These are phyloP conservation scores for Toxicodendron radicans DNA, from an alignment of 345 rosid genomes.

Conservation along the genomic window DNA sequence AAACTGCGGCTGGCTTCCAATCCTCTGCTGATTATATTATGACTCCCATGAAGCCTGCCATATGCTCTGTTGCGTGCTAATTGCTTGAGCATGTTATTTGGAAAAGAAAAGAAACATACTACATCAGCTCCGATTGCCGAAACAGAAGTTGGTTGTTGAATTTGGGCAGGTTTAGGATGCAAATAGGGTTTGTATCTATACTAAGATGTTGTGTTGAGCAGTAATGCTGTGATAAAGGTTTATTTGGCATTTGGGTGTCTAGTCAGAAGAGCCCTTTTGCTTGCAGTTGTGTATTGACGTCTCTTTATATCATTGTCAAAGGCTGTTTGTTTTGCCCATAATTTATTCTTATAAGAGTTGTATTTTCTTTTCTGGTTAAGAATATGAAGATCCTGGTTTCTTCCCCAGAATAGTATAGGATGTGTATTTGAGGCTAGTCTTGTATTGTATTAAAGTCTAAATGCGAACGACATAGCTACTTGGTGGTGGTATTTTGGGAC, in stretches of 20 bases:
- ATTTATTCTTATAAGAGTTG: constrained; percentile 24
- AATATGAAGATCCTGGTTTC: neutral
- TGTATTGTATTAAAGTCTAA: neutral
- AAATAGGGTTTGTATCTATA: constrained; percentile 22
- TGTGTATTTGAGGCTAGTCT: neutral
- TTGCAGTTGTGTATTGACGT: constrained; percentile 27
- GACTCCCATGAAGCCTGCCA: constrained; percentile 36
- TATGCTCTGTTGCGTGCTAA: constrained; percentile 57
- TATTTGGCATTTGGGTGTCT: constrained; percentile 24
- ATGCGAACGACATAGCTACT: neutral
- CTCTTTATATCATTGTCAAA: constrained; percentile 19
- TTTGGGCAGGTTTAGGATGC: constrained; percentile 20
- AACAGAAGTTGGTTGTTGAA: constrained; percentile 19
- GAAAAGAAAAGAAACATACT: neutral
- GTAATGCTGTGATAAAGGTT: constrained; percentile 28
- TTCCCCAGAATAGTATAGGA: neutral
- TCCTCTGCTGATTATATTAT: constrained; percentile 27
- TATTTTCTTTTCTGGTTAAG: neutral
- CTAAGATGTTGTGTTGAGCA: constrained; percentile 32
- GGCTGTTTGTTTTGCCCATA: constrained; percentile 22
- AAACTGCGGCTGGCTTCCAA: constrained; percentile 45
- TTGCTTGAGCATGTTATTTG: constrained; percentile 5
- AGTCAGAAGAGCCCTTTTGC: constrained; percentile 17
- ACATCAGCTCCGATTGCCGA: constrained; percentile 16
- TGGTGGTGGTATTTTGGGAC: neutral